Base-by-base conservation (phyloP, 148 eudicot genomes). In the Spergularia bocconei region DNA sequence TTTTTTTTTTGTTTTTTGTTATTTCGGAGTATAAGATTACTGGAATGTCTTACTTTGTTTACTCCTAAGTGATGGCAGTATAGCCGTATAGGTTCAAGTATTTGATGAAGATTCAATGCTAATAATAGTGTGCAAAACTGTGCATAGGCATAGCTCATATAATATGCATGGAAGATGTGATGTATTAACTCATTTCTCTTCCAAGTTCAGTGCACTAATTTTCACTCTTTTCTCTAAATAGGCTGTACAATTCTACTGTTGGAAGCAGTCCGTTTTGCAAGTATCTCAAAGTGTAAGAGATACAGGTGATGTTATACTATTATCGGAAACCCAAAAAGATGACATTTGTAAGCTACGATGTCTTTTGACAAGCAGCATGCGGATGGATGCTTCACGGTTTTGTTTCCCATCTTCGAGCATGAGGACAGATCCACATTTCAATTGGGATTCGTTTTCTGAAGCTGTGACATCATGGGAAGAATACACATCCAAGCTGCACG, bases 231-330 rank as follows among this genome's bases (percentile, higher is more conserved):
- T 57, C 20, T 63, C n/a, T 68, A 47, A 75, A 72, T 86, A 94
- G 97, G 97, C 80, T 39, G 89, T 95, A 77, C 97, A 89, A 71
- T 92, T 92, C 76, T 90, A 85, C 77, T 16, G 55, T 65, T 92
- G 96, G 97, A 90, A 86, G 77, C 77, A 65, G 44, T 60, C 84
- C 12, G 51, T 63, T 78, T 75, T 83, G 74, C 82, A 61, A 62
- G 62, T 39, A 0, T 76, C 77, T 12, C 79, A 81, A 47, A 63
- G 23, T 2, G 51, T 75, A 41, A 75, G 33, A 53, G 75, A 67
- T 72, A 20, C 63, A 16, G 47, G 23, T 11, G 71, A 82, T 57
- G 77, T 85, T 23, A 19, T 60, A 17, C 82, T 80, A 17, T 39
- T 89, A 69, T 89, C 96, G 29, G 71, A 76, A 76, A 73, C 81